Conservation (phyloP, 805 yeast genomes). For the Yamadazyma philogaea region DNA sequence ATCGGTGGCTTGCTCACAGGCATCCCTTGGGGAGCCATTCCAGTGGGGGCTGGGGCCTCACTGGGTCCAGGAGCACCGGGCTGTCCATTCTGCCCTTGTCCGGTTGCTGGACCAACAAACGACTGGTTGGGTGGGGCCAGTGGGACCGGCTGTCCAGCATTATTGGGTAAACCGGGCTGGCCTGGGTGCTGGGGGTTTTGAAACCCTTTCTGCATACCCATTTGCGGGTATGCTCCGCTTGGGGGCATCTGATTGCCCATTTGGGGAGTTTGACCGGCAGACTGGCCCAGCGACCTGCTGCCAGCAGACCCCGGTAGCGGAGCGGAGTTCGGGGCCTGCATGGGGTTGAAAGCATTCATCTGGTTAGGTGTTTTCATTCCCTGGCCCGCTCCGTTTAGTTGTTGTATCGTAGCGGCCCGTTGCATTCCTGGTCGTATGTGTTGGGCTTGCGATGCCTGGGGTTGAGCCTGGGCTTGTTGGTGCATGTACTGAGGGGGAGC, state of each 20-base stretch:
- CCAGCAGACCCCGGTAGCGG: slow-evolving; percentile 18
- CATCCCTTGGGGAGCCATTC: slow-evolving; percentile 1
- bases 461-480: slow-evolving; percentile 8
- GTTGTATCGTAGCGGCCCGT: slow-evolving; percentile 22
- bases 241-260: slow-evolving; percentile 25
- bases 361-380: slow-evolving; percentile 10
- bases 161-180: background rate
- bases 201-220: slow-evolving; percentile 3
- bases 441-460: slow-evolving; percentile 2
- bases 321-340: slow-evolving; percentile 23
- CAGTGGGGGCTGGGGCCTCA: background rate
- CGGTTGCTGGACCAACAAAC: too few relatives aligned
- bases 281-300: slow-evolving; percentile 16
- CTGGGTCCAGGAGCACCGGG: background rate
- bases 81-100: background rate
- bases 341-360: slow-evolving; percentile 6
- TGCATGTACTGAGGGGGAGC: slow-evolving; percentile 7
- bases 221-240: background rate
- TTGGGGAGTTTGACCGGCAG: slow-evolving; percentile 31
- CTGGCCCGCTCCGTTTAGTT: slow-evolving; percentile 9
- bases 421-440: slow-evolving; percentile 19
- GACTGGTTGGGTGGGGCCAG: too few relatives aligned
- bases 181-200: slow-evolving; percentile 1
- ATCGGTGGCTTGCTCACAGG: background rate
- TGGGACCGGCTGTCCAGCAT: too few relatives aligned